Conservation (phyloP, 352 stramenopile species). For the Salisapilia sapeloensis region DNA sequence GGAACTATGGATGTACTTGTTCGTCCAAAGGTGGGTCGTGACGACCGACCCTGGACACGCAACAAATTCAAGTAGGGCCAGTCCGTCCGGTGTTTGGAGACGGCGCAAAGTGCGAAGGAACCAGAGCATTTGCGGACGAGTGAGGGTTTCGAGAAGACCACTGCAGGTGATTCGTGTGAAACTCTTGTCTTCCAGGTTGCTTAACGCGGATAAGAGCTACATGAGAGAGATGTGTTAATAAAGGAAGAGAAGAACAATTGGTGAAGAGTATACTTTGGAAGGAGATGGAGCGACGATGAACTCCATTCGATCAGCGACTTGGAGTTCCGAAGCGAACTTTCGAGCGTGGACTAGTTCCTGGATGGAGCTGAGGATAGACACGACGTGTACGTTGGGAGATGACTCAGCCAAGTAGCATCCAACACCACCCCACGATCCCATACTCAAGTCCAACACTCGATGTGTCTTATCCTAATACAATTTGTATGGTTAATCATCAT, state of each 20-base stretch:
- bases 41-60: slow-evolving; percentile 40
- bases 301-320: slow-evolving; percentile 41
- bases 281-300: slow-evolving; percentile 50
- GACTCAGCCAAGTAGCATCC: slow-evolving; percentile 52
- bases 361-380: slow-evolving; percentile 35
- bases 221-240: neutral
- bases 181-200: slow-evolving; percentile 26
- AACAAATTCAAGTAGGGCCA: slow-evolving; percentile 50
- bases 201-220: slow-evolving; percentile 34
- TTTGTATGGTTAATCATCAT: neutral
- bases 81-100: slow-evolving; percentile 28
- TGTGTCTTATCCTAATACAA: slow-evolving; percentile 17
- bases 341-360: slow-evolving; percentile 38
- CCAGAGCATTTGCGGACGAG: slow-evolving; percentile 16
- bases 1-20: slow-evolving; percentile 66
- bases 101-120: slow-evolving; percentile 49
- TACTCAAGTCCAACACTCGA: slow-evolving; percentile 62
- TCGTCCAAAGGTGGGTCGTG: slow-evolving; percentile 60
- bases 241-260: slow-evolving; percentile 1
- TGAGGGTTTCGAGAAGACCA: slow-evolving; percentile 31
- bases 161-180: slow-evolving; percentile 54
- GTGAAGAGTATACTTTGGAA: slow-evolving; percentile 15
- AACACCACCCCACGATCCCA: slow-evolving; percentile 68
- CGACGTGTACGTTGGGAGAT: slow-evolving; percentile 18
- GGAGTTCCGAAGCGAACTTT: slow-evolving; percentile 38